These are phyloP conservation scores for Phaffomyces opuntiae DNA, from an alignment of 805 yeast genomes.

Conservation along the genomic window DNA sequence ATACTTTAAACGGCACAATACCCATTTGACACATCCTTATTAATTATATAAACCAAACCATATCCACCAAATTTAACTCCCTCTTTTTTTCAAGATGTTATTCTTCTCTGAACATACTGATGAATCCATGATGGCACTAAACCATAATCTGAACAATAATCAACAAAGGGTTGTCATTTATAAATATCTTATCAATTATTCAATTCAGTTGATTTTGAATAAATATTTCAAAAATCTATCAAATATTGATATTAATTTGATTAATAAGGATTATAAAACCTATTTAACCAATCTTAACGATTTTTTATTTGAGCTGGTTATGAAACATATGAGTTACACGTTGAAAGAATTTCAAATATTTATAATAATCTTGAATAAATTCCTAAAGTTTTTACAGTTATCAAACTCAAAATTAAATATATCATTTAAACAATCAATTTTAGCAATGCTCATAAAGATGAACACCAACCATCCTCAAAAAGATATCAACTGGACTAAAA, in stretches of 20 bases:
- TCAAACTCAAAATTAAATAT: not conserved
- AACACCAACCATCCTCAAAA: not conserved
- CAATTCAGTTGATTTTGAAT: constrained; percentile 1
- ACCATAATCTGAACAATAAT: not conserved
- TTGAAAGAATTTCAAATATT: constrained; percentile 4
- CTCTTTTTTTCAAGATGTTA: not conserved
- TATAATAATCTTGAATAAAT: constrained; percentile 1
- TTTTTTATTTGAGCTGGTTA: not conserved
- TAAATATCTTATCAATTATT: constrained; percentile 5
- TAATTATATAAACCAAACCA: too few species aligned
- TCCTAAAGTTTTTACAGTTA: not conserved
- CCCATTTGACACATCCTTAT: constrained; percentile 2
- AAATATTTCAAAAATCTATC: constrained; percentile 3
- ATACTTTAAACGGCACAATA: constrained; percentile 2
- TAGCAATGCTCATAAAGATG: constrained; percentile 4
- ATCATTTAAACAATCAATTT: constrained; percentile 12
- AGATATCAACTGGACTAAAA: constrained; percentile 8
- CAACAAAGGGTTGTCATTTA: not conserved
- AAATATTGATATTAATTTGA: not conserved
- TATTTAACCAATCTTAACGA: not conserved
- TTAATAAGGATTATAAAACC: not conserved
- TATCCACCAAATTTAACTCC: too few species aligned
- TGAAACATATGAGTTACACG: not conserved
- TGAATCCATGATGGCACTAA: not conserved
- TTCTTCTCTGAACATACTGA: not conserved